phyloP scores from a whole-genome alignment of 1,284 basidiomycete genomes.

The Sanguinoderma infundibulare region DNA sequence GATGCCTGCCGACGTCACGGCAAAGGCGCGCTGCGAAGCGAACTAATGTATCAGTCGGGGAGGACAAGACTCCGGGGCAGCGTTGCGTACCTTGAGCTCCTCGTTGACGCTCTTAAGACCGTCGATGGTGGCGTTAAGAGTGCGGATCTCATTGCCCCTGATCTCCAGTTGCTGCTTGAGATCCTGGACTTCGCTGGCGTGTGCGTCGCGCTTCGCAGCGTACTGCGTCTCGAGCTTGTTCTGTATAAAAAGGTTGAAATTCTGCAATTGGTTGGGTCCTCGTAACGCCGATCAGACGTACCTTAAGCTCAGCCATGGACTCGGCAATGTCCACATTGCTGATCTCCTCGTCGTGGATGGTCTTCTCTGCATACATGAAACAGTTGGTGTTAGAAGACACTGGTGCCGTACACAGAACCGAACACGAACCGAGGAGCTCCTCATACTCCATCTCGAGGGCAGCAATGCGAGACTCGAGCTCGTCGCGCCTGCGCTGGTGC shows the following conservation, averaged over 20 bases:
- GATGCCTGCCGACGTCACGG: conserved; percentile 94
- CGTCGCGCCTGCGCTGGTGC: conserved; percentile 81
- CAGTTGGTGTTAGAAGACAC: conserved; percentile 13
- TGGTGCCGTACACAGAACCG: conserved; percentile 9
- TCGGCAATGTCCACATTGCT: conserved; percentile 81
- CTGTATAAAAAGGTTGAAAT: conserved; percentile 45
- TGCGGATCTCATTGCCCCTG: conserved; percentile 85
- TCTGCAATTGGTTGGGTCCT: conserved; percentile 16
- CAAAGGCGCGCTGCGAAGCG: conserved; percentile 84
- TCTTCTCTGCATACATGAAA: conserved; percentile 65
- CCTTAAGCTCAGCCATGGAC: conserved; percentile 91
- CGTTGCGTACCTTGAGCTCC: conserved; percentile 84
- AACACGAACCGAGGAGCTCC: conserved; percentile 81
- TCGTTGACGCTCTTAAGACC: conserved; percentile 96
- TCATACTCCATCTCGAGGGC: conserved; percentile 94
- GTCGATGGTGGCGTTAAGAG: conserved; percentile 87
- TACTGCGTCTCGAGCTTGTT: conserved; percentile 95
- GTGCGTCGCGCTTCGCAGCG: conserved; percentile 88
- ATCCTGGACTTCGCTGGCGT: conserved; percentile 86
- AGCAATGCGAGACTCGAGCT: conserved; percentile 84
- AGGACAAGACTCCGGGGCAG: neutral
- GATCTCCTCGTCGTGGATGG: conserved; percentile 82
- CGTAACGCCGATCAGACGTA: conserved; percentile 39
- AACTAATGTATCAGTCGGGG: conserved; percentile 6
- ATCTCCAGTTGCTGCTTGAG: conserved; percentile 92